These are phyloP conservation scores for Thelonectria discophora DNA, from an alignment of 2,329 filamentous ascomycete genomes.

Conservation along the genomic window DNA sequence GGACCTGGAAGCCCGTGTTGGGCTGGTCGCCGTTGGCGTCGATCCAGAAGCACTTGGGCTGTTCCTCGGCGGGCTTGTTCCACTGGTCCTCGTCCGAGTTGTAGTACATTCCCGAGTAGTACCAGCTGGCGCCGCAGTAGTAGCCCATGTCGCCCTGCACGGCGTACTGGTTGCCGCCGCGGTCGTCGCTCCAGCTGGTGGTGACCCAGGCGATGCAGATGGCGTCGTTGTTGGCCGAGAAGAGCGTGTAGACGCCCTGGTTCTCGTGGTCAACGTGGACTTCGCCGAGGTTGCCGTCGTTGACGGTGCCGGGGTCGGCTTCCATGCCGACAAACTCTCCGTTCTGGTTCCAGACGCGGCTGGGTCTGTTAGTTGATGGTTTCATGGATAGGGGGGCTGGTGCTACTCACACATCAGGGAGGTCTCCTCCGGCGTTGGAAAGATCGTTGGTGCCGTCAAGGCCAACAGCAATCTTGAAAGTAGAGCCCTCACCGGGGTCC, in stretches of 20 bases:
- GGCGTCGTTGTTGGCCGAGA: conserved; percentile 7
- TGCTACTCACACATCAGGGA: not conserved
- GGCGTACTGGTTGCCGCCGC: conserved; percentile 4
- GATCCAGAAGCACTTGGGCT: conserved; percentile 9
- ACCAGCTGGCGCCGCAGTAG: conserved; percentile 5
- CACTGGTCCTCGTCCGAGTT: conserved; percentile 1
- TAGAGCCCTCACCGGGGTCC: not conserved
- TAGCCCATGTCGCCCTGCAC: conserved; percentile 5
- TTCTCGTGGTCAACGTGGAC: conserved; percentile 1
- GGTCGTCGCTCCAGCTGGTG: conserved; percentile 4
- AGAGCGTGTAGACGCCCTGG: conserved; percentile 1
- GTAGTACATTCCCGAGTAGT: conserved; percentile 2
- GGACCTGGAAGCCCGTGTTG: conserved; percentile 7
- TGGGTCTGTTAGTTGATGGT: not conserved
- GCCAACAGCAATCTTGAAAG: conserved; percentile 4
- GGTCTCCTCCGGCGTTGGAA: not conserved
- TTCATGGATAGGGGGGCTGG: not conserved
- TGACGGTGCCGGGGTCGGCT: not conserved
- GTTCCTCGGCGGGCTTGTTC: not conserved
- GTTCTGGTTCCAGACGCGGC: conserved; percentile 6
- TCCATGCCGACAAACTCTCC: conserved; percentile 1
- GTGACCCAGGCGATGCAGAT: conserved; percentile 6
- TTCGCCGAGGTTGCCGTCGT: not conserved
- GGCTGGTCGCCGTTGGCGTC: conserved; percentile 1
- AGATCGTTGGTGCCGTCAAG: not conserved